Evolutionary conservation across 2,329 filamentous ascomycete genomes (phyloP).

Genomic region (Aschersonia sp.): DNA sequence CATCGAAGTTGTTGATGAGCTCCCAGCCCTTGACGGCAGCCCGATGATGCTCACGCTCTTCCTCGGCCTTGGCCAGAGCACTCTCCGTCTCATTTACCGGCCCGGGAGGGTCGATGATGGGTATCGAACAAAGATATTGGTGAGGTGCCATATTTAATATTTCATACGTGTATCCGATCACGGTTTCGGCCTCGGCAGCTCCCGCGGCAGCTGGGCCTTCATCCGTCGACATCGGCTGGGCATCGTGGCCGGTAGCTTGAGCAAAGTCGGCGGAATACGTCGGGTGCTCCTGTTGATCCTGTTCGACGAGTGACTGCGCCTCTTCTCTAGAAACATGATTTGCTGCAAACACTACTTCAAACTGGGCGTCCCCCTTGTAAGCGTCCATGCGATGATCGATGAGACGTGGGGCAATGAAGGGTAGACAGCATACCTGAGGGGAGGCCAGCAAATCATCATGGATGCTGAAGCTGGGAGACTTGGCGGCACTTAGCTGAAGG

Average conservation of each 20-base stretch:
- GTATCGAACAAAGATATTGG: slow-evolving; percentile 75
- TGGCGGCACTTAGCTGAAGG: slow-evolving; percentile 30
- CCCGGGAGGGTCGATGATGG: slow-evolving; percentile 44
- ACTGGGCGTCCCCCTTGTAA: slow-evolving; percentile 33
- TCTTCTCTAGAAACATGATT: slow-evolving; percentile 57
- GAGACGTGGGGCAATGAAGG: background rate
- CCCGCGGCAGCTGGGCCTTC: slow-evolving; percentile 4
- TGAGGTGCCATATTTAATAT: slow-evolving; percentile 56
- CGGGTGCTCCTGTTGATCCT: slow-evolving; percentile 13
- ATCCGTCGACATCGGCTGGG: background rate
- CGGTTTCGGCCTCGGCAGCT: slow-evolving; percentile 16
- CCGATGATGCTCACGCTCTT: slow-evolving; percentile 65
- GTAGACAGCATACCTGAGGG: slow-evolving; percentile 51
- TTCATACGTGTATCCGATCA: slow-evolving; percentile 39
- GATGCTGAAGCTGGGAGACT: slow-evolving; percentile 58
- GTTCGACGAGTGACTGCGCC: slow-evolving; percentile 46
- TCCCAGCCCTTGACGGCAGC: slow-evolving; percentile 70
- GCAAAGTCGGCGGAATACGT: slow-evolving; percentile 25
- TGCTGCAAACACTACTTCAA: slow-evolving; percentile 64
- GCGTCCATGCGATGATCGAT: background rate
- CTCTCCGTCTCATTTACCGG: slow-evolving; percentile 52
- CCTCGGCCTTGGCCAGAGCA: slow-evolving; percentile 54
- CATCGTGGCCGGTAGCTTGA: slow-evolving; percentile 22
- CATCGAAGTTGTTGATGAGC: slow-evolving; percentile 62
- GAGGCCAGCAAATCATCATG: slow-evolving; percentile 79